A percentile compares a stretch with the other conserved stretches of the same genome.
phyloP scores from a whole-genome alignment of 2,329 filamentous ascomycete genomes.

The Boeremia exigua region DNA sequence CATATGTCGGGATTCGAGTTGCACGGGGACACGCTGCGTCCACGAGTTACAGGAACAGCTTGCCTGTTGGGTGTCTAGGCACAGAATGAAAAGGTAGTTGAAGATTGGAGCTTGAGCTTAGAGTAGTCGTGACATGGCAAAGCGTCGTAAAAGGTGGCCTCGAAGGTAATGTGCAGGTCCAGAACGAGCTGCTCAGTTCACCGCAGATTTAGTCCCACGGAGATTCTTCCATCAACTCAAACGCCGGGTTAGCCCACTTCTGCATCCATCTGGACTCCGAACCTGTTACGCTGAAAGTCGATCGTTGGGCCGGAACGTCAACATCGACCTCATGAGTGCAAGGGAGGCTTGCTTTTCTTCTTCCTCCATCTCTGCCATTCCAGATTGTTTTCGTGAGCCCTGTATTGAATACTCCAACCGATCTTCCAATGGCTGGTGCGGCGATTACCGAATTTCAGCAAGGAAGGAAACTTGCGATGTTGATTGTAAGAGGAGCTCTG shows the following conservation, averaged over 20 bases:
- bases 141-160: too few species aligned
- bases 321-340: constrained; percentile 16
- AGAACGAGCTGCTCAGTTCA: too few species aligned
- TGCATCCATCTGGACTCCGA: constrained; percentile 17
- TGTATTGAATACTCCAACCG: constrained; percentile 13
- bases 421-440: constrained; percentile 12
- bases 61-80: too few species aligned
- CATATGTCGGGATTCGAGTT: too few species aligned
- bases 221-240: constrained; percentile 1
- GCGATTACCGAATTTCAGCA: neutral
- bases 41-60: too few species aligned
- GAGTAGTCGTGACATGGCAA: too few species aligned
- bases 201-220: too few species aligned
- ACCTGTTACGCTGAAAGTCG: constrained; percentile 20
- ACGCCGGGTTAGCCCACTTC: constrained; percentile 14
- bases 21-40: neutral
- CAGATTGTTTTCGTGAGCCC: constrained; percentile 6
- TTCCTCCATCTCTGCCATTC: constrained; percentile 8
- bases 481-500: constrained; percentile 11
- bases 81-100: too few species aligned
- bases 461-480: neutral
- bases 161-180: too few species aligned
- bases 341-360: constrained; percentile 17
- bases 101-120: too few species aligned
- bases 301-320: constrained; percentile 15